Conservation (phyloP, 2,329 filamentous ascomycete genomes). For the Neofusicoccum ribis region DNA sequence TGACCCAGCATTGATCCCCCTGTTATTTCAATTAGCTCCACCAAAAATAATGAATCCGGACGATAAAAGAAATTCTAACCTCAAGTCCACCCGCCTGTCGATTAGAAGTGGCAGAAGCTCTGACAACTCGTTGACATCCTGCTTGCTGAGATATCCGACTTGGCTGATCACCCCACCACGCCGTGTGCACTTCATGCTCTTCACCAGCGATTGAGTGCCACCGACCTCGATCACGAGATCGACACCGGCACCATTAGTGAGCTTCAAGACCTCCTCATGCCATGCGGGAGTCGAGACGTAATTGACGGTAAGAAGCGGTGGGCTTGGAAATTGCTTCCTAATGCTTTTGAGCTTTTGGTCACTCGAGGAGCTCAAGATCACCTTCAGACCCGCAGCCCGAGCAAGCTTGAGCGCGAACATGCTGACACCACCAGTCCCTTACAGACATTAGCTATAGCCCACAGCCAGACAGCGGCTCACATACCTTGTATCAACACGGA, state of each 20-base stretch:
- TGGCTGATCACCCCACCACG: not conserved
- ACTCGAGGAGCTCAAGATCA: not conserved
- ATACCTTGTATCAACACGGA: conserved; percentile 20
- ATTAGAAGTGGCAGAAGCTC: not conserved
- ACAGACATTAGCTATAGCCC: not conserved
- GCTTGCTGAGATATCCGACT: conserved; percentile 2
- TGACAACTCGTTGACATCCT: not conserved
- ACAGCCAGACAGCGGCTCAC: not conserved
- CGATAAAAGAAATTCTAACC: not conserved
- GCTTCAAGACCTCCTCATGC: conserved; percentile 28
- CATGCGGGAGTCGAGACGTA: conserved; percentile 50
- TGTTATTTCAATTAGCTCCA: not conserved
- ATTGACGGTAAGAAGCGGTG: conserved; percentile 43
- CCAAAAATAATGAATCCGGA: not conserved
- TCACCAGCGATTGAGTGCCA: conserved; percentile 27
- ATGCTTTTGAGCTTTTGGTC: not conserved
- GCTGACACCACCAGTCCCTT: not conserved
- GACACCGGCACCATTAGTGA: conserved; percentile 36
- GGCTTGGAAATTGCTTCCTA: not conserved
- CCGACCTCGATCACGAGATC: conserved; percentile 45
- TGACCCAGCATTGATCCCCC: conserved; percentile 5
- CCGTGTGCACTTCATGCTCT: not conserved
- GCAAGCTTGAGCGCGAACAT: not conserved
- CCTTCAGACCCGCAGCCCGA: not conserved
- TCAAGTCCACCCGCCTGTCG: not conserved